Evolutionary conservation across 2,329 filamentous ascomycete species (phyloP), one percentile per base, ranked within the genome.

Genomic region (Neopestalotiopsis sp.): DNA sequence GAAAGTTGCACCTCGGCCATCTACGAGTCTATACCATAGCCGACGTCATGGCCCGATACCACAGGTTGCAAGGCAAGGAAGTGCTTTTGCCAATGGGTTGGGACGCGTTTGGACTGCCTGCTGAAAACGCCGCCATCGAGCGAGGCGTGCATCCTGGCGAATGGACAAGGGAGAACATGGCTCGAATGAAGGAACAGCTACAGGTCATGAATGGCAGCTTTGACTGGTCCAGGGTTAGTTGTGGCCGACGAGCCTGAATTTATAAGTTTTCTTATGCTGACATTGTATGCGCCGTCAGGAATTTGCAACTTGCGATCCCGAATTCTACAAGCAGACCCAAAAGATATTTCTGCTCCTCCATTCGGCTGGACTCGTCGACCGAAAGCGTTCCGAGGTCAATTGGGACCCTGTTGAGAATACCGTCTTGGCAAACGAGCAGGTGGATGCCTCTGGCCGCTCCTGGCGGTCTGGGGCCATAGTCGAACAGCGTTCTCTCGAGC

Each of bases 81-180:
- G 93, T 97, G 40, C 81, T 97, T 66, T 88, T 97, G 72, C 94
- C 94, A n/a, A 97, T 97, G 87, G 94, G 94, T 12, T 97, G 94
- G 94, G 94, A 97, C 84, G 93, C 94, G 4, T 97, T 97, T 81
- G 94, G 94, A 1, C 83, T 97, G 68, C 94, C 94, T 12, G 94
- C 94, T 58, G 94, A 97, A 80, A 97, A 97, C 81, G 94, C 94
- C 20, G 94, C 94, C 9, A 92, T 97, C 68, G 93, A 97, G 80
- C 85, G 92, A 71, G 93, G 93, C 13, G 86, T 95, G 70, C 89
- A 93, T 75, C 94, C 94, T 1, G 91, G 88, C 7, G 84, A 84
- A 7, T 97, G 94, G 94, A 97, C 94, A 0, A 86, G 85, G 75
- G 84, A 85, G 73, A 97, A 97, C 76, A 97, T 97, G 74, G 84